These are phyloP conservation scores for Phlebiopsis flavidoalba DNA, from an alignment of 768 basidiomycete genomes.

Conservation along the genomic window DNA sequence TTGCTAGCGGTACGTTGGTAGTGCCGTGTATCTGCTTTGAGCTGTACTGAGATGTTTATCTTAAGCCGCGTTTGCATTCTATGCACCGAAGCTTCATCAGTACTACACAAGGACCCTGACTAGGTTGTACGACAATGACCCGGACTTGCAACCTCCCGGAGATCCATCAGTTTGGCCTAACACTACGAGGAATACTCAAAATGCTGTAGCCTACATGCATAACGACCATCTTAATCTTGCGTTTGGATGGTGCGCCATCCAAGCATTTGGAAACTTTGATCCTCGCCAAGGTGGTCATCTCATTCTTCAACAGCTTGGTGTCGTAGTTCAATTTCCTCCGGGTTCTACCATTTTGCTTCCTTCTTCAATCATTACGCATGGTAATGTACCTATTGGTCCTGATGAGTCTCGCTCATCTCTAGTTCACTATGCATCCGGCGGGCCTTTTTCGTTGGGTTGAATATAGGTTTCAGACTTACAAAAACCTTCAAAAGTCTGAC, in stretches of 20 bases:
- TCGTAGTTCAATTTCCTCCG: slow-evolving; percentile 19
- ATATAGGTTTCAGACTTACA: not conserved
- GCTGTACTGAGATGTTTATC: too few species aligned
- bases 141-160: not conserved
- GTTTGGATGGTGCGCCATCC: slow-evolving; percentile 12
- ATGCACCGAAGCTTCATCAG: too few species aligned
- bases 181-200: not conserved
- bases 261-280: slow-evolving; percentile 13
- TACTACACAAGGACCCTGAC: not conserved
- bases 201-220: not conserved
- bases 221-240: slow-evolving; percentile 6
- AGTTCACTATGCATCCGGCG: slow-evolving; percentile 6
- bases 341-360: slow-evolving; percentile 17
- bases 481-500: too few species aligned
- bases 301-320: slow-evolving; percentile 9
- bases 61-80: too few species aligned
- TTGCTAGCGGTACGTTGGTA: too few species aligned
- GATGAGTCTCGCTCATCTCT: slow-evolving; percentile 6
- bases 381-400: slow-evolving; percentile 7
- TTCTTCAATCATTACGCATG: slow-evolving; percentile 15
- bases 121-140: not conserved
- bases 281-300: slow-evolving; percentile 14
- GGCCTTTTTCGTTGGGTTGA: slow-evolving; percentile 9
- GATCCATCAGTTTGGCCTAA: slow-evolving; percentile 1
- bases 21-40: too few species aligned